phyloP scores from a whole-genome alignment of 306 rosid genomes.

The Gillenia trifoliata region DNA sequence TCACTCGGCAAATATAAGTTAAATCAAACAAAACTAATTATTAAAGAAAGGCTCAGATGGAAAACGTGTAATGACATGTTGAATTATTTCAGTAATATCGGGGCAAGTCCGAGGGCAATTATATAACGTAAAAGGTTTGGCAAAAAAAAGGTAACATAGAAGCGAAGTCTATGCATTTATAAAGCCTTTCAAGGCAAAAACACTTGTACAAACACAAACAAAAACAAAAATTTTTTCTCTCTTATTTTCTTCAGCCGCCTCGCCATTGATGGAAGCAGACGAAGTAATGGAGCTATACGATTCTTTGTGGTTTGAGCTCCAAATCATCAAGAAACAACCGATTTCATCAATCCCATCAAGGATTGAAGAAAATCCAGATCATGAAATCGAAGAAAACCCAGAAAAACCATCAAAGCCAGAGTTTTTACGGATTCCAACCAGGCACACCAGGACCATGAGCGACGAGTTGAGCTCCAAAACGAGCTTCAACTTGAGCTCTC shows the following conservation, averaged over 20 bases:
- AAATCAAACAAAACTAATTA: neutral
- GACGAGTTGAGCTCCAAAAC: conserved; percentile 50
- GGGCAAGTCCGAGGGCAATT: conserved; percentile 28
- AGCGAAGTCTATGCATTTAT: neutral
- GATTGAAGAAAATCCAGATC: conserved; percentile 28
- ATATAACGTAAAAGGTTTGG: neutral
- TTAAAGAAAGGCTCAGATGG: conserved; percentile 9
- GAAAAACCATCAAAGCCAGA: conserved; percentile 24
- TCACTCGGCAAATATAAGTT: conserved; percentile 10
- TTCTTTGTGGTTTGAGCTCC: conserved; percentile 56
- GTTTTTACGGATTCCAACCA: conserved; percentile 24
- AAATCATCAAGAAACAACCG: conserved; percentile 26
- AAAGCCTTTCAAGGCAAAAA: neutral
- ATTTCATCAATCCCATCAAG: conserved; percentile 19
- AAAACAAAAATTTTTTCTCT: neutral
- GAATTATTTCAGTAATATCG: conserved; percentile 21
- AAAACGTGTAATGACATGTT: conserved; percentile 42
- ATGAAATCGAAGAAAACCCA: conserved; percentile 11
- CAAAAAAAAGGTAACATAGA: no score
- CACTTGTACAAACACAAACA: neutral
- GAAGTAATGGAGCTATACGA: conserved; percentile 49
- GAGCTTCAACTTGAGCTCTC: conserved; percentile 29
- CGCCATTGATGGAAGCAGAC: conserved; percentile 60
- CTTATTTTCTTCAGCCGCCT: conserved; percentile 4
- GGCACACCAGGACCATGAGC: conserved; percentile 58